Percentiles rank a stretch among this genome's conserved stretches.
phyloP scores from a whole-genome alignment of 345 rosid species.

The Citrus unshiu region DNA sequence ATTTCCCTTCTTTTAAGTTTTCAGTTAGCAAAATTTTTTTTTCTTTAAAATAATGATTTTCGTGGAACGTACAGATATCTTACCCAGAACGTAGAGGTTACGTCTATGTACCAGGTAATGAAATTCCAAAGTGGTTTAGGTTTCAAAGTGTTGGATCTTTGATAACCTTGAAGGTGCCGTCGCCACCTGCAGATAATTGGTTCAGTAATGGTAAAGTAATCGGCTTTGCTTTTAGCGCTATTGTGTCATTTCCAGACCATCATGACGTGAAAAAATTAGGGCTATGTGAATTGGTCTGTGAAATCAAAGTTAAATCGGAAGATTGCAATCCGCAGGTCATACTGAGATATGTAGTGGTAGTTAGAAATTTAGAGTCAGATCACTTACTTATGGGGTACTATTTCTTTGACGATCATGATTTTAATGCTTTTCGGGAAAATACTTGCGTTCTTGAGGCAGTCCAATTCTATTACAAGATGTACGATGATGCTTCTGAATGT shows the following conservation, averaged over 20 bases:
- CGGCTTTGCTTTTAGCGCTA: constrained; percentile 1
- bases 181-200: not conserved
- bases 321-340: not conserved
- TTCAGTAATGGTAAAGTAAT: not conserved
- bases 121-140: no score
- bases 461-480: no score
- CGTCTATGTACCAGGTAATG: not conserved
- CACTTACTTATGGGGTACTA: no score
- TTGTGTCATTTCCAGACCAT: not conserved
- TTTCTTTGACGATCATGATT: no score
- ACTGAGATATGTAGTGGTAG: not conserved
- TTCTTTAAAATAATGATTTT: not conserved
- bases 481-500: no score
- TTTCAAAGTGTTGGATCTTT: no score
- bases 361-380: no score
- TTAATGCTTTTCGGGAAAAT: no score
- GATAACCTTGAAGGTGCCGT: not conserved
- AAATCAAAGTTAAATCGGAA: not conserved
- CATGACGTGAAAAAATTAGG: not conserved
- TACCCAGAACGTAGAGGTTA: not conserved
- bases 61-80: not conserved
- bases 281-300: not conserved
- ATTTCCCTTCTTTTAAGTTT: no score
- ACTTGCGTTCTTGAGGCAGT: no score
- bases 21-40: no score